Conservation (phyloP, 1,139 yeast species). For the Debaryomyces sp. region DNA sequence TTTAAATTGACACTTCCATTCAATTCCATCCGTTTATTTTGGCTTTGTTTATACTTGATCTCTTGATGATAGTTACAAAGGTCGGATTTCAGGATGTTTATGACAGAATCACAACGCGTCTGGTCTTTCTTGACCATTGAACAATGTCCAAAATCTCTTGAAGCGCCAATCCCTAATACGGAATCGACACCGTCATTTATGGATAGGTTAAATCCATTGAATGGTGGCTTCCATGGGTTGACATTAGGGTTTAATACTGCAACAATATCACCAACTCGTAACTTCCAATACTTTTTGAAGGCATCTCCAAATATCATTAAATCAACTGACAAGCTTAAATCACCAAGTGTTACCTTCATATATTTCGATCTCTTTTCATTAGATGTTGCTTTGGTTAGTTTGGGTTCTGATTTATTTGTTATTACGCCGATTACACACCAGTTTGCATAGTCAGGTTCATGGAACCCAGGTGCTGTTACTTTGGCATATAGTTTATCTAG, state of each 20-base stretch:
- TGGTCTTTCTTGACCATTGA: slow-evolving; percentile 50
- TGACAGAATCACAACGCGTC: slow-evolving; percentile 57
- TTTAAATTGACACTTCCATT: slow-evolving; percentile 58
- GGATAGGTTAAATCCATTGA: slow-evolving; percentile 61
- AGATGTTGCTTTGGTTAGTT: slow-evolving; percentile 39
- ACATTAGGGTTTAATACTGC: slow-evolving; percentile 76
- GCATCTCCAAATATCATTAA: slow-evolving; percentile 69
- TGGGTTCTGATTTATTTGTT: slow-evolving; percentile 57
- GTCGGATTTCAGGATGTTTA: slow-evolving; percentile 53
- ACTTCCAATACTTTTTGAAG: slow-evolving; percentile 69
- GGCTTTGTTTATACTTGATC: slow-evolving; percentile 51
- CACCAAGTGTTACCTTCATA: slow-evolving; percentile 66
- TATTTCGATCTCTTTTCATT: slow-evolving; percentile 46
- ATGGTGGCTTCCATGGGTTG: slow-evolving; percentile 19
- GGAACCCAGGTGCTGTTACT: slow-evolving; percentile 66
- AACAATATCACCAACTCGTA: slow-evolving; percentile 72
- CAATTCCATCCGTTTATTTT: slow-evolving; percentile 71
- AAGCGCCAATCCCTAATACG: slow-evolving; percentile 71
- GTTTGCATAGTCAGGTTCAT: slow-evolving; percentile 70
- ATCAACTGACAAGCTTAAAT: slow-evolving; percentile 59
- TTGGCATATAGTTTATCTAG: slow-evolving; percentile 63
- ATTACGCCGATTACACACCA: slow-evolving; percentile 78
- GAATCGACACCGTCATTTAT: slow-evolving; percentile 53
- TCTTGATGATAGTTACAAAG: slow-evolving; percentile 78
- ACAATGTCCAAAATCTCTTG: slow-evolving; percentile 73